Percentiles rank a stretch among this genome's conserved stretches.
Evolutionary conservation across 2,329 filamentous ascomycete genomes (phyloP).

Genomic region (Ploettnerulaceae sp.): DNA sequence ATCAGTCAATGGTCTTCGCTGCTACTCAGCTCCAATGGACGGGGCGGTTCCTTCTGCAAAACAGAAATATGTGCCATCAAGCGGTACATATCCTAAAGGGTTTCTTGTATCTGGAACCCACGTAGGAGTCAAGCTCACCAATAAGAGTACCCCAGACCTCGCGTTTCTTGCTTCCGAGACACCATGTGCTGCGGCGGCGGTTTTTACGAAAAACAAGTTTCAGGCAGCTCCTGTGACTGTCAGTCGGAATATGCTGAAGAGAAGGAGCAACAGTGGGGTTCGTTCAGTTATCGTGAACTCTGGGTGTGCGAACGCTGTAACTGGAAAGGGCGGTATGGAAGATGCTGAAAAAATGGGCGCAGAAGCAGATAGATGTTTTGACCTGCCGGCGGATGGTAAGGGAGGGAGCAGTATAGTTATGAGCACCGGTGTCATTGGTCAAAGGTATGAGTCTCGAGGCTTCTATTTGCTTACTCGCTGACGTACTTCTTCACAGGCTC

Average conservation of each 20-base stretch:
- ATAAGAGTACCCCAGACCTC: slow-evolving; percentile 87
- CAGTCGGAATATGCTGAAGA: slow-evolving; percentile 66
- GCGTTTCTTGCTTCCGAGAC: slow-evolving; percentile 81
- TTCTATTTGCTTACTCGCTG: not conserved
- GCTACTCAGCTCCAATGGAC: slow-evolving; percentile 56
- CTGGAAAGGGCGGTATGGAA: slow-evolving; percentile 80
- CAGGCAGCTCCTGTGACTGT: slow-evolving; percentile 93
- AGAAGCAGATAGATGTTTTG: slow-evolving; percentile 65
- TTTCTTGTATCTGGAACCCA: slow-evolving; percentile 84
- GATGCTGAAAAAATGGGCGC: slow-evolving; percentile 82
- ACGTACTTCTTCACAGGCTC: slow-evolving; percentile 47
- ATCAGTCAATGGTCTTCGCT: slow-evolving; percentile 33
- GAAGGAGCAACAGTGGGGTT: slow-evolving; percentile 63
- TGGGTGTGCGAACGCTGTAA: slow-evolving; percentile 95
- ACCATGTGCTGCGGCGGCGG: slow-evolving; percentile 81
- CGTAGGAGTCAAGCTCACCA: slow-evolving; percentile 89
- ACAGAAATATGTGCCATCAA: slow-evolving; percentile 81
- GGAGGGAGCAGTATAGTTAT: slow-evolving; percentile 77
- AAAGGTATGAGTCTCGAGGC: slow-evolving; percentile 50
- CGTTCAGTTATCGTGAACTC: slow-evolving; percentile 87
- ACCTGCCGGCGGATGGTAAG: slow-evolving; percentile 40
- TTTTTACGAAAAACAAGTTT: slow-evolving; percentile 98
- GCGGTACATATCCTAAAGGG: slow-evolving; percentile 83
- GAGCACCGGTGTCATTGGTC: slow-evolving; percentile 97
- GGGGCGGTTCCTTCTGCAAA: slow-evolving; percentile 69